phyloP scores from a whole-genome alignment of 805 yeast genomes.

The Candida manassasensis region DNA sequence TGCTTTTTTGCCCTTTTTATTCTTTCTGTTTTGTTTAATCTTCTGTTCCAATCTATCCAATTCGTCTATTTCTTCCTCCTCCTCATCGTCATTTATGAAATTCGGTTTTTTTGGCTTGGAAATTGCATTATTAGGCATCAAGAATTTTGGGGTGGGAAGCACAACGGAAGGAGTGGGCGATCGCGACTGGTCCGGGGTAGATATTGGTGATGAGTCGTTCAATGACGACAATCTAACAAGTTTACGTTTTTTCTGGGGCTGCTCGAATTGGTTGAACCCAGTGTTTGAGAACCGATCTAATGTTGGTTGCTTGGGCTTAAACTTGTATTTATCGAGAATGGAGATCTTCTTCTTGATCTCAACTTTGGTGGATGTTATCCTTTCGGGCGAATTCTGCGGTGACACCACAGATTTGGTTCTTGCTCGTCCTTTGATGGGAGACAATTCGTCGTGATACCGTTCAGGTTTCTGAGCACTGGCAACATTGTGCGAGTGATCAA shows the following conservation, averaged over 20 bases:
- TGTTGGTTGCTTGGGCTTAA: constrained; percentile 28
- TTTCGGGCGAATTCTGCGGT: constrained; percentile 13
- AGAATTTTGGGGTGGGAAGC: constrained; percentile 5
- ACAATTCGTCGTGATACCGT: constrained; percentile 2
- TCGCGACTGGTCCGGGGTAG: constrained; percentile 5
- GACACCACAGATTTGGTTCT: constrained; percentile 20
- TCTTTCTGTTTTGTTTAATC: constrained; percentile 29
- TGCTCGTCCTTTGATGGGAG: constrained; percentile 24
- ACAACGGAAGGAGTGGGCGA: background rate
- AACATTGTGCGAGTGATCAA: background rate
- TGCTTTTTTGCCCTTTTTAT: constrained; percentile 13
- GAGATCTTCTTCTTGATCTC: constrained; percentile 35
- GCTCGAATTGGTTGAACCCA: constrained; percentile 9
- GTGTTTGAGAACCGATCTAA: constrained; percentile 15
- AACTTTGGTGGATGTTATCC: constrained; percentile 31
- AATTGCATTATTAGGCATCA: constrained; percentile 8
- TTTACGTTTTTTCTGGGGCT: constrained; percentile 24
- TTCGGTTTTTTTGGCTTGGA: constrained; percentile 7
- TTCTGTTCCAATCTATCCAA: constrained; percentile 37
- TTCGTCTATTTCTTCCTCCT: constrained; percentile 18
- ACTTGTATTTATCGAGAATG: constrained; percentile 39
- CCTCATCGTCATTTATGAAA: constrained; percentile 19
- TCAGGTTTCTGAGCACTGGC: constrained; percentile 6
- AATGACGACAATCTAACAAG: constrained; percentile 31
- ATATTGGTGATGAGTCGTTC: constrained; percentile 7